Evolutionary conservation across 345 rosid genomes (phyloP).

Genomic region (Physaria fendleri): DNA sequence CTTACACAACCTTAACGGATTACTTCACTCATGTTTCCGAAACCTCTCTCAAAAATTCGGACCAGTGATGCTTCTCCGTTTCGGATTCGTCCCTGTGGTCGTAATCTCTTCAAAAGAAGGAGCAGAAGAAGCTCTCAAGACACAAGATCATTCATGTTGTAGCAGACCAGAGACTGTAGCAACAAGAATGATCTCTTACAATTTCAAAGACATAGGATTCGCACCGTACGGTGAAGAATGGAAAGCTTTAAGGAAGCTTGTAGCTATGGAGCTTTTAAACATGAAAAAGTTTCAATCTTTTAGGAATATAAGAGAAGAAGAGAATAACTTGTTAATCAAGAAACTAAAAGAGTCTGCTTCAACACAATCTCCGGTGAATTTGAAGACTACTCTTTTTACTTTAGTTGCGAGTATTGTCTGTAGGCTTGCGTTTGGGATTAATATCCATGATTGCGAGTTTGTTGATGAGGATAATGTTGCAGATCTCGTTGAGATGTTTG

Average conservation of each 20-base stretch:
- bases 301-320: slow-evolving; percentile 3
- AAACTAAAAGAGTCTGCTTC: neutral
- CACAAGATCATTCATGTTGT: slow-evolving; percentile 12
- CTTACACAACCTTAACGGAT: neutral
- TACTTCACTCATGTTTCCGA: neutral
- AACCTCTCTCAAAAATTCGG: neutral
- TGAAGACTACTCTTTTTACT: neutral
- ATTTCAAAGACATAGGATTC: slow-evolving; percentile 9
- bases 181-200: neutral
- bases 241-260: slow-evolving; percentile 12
- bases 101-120: slow-evolving; percentile 10
- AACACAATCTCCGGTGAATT: neutral
- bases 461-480: neutral
- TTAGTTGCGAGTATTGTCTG: neutral
- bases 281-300: slow-evolving; percentile 2
- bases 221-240: slow-evolving; percentile 11
- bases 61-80: slow-evolving; percentile 8
- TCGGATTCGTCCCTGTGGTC: slow-evolving; percentile 3
- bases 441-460: neutral
- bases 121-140: slow-evolving; percentile 19
- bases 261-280: slow-evolving; percentile 6
- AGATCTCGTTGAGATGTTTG: neutral
- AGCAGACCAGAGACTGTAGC: slow-evolving; percentile 2
- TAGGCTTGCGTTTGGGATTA: neutral
- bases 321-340: slow-evolving; percentile 11